These are phyloP conservation scores for Venturia pyrina DNA, from an alignment of 2,329 filamentous ascomycete genomes.

Conservation along the genomic window DNA sequence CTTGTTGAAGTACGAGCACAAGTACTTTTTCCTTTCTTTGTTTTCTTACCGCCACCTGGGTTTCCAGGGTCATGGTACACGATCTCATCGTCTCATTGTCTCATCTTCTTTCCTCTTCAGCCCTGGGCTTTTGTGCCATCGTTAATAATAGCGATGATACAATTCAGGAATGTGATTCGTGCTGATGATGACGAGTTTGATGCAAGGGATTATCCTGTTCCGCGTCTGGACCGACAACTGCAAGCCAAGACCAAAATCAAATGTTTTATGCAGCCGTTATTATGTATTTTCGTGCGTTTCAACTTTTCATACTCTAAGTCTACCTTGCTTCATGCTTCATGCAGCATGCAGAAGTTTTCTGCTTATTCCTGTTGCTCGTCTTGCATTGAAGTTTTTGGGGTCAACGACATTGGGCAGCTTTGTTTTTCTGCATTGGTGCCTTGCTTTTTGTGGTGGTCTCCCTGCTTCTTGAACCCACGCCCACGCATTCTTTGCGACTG, in stretches of 20 bases:
- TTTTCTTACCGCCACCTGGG: constrained; percentile 4
- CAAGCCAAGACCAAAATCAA: background rate
- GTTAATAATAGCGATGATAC: background rate
- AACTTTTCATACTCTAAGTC: too few species aligned
- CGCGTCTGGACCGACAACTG: background rate
- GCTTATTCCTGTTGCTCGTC: background rate
- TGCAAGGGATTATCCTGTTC: background rate
- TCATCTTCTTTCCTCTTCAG: background rate
- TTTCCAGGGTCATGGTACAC: background rate
- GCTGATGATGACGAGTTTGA: background rate
- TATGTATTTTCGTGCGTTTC: too few species aligned
- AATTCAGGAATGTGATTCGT: background rate
- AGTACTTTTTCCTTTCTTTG: background rate
- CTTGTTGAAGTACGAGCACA: background rate
- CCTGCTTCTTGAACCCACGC: background rate
- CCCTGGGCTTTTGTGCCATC: background rate
- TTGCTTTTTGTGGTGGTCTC: background rate
- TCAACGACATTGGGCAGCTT: background rate
- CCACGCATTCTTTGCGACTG: background rate
- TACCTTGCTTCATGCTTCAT: background rate
- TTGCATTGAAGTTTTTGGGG: background rate
- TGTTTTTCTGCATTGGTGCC: background rate
- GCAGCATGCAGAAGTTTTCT: background rate
- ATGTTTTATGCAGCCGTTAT: background rate
- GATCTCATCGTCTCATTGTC: background rate